phyloP scores from a whole-genome alignment of 225 moss, liverwort and hornwort species.

The Climacium dendroides region DNA sequence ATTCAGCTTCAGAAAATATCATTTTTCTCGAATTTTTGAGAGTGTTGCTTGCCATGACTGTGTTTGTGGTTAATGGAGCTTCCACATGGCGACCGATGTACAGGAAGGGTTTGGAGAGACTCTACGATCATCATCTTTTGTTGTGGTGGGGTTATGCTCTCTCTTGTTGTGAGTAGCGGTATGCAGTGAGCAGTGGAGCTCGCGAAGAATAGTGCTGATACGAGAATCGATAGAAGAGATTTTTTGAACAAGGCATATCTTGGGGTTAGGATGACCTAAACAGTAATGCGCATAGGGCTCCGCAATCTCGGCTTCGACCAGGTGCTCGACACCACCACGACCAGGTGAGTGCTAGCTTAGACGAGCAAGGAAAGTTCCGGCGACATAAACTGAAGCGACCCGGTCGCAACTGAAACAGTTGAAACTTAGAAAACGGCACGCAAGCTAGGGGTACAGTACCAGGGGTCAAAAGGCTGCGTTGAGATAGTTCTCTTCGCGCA shows the following conservation, averaged over 20 bases:
- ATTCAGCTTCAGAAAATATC: not conserved
- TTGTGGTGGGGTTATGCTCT: not conserved
- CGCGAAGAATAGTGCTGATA: not conserved
- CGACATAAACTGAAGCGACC: not conserved
- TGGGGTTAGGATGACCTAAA: not conserved
- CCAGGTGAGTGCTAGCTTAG: not conserved
- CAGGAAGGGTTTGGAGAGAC: not conserved
- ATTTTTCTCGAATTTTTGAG: conserved; percentile 38
- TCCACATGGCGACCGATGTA: conserved; percentile 24
- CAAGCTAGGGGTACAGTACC: not conserved
- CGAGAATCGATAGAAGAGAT: not conserved
- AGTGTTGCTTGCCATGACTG: conserved; percentile 63
- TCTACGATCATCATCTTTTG: not conserved
- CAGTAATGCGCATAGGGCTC: not conserved
- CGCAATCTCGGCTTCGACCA: not conserved
- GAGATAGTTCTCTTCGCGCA: not conserved
- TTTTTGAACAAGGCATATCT: not conserved
- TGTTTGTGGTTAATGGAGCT: conserved; percentile 54
- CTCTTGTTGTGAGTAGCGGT: not conserved
- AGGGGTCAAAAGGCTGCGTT: not conserved
- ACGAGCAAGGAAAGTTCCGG: not conserved
- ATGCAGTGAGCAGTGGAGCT: not conserved
- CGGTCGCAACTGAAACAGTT: not conserved
- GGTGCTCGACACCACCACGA: not conserved
- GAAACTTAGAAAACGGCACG: not conserved